Base-by-base conservation (phyloP, 805 yeast species). In the Ogataea wickerhamii region DNA sequence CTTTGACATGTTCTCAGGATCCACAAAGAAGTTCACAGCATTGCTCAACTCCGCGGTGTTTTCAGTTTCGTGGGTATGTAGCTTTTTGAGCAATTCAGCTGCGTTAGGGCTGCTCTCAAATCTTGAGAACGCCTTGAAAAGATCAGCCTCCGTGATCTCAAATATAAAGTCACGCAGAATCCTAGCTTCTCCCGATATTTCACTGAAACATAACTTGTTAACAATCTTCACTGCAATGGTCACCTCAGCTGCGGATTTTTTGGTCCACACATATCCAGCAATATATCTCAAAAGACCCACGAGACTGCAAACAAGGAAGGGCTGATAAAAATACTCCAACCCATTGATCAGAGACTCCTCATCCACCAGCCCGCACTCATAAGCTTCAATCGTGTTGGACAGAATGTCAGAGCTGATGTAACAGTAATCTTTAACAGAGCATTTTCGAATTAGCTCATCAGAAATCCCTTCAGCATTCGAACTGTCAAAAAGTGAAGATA, bases 281-380 rank as follows among this genome's bases (percentile, higher is more conserved):
- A 58, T 16, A n/a, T 37, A 45, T 25, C 47, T 45, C 17, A 56
- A 31, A 2, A 79, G 72, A n/a, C 76, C 74, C 5, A 75, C 62
- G 23, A 79, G 53, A 10, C 81, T 73, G 6, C 74, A 66, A 2
- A 84, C 67, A 47, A 91, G 66, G 45, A 86, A 84, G 2, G 87
- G 83, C 52, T 89, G 96, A 31, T 84, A 67, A 48, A 91, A 83
- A 52, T 89, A 87, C 52, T 89, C 97, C 24, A 91, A 66, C 0
- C 96, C 97, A 39, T 84, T 85, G 33, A 70, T 71, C 28, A 87
- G 66, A 4, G 78, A 72, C 4, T 79, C 80, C 7, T 71, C 56
- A 46, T 78, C 82, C 3, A 86, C 67, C 11, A 76, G 61, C 1
- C 74, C 76, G 18, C 70, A 60, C 17, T 73, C 71, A 34, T 76